Evolutionary conservation across 1,139 yeast species (phyloP).

Genomic region (Taiozyma sp.): DNA sequence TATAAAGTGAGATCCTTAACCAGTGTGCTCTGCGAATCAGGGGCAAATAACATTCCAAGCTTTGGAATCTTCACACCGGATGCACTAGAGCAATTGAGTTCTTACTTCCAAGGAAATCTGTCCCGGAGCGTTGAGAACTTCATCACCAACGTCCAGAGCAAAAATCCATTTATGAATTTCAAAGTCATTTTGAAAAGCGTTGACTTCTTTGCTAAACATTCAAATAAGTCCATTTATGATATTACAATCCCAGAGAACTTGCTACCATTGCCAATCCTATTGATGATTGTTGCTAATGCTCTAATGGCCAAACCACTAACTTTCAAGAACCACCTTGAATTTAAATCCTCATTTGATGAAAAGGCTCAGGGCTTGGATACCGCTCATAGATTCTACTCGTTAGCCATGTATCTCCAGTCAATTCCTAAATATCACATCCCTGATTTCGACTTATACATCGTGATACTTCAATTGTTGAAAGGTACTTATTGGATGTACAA

Average conservation of each 20-base stretch:
- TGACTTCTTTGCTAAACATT: slow-evolving; percentile 3
- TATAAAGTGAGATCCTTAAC: slow-evolving; percentile 12
- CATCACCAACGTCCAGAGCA: slow-evolving; percentile 13
- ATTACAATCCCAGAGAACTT: slow-evolving; percentile 7
- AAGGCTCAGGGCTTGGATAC: slow-evolving; percentile 4
- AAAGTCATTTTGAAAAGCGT: slow-evolving; percentile 8
- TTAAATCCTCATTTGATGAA: slow-evolving; percentile 10
- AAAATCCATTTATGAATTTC: slow-evolving; percentile 17
- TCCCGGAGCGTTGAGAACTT: slow-evolving; percentile 9
- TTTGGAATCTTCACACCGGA: slow-evolving; percentile 5
- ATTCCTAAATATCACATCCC: slow-evolving; percentile 11
- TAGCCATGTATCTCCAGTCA: slow-evolving; percentile 11
- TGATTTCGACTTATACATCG: slow-evolving; percentile 14
- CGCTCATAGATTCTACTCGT: slow-evolving; percentile 10
- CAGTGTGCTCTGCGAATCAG: slow-evolving; percentile 7
- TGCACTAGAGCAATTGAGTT: slow-evolving; percentile 6
- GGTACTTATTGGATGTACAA: slow-evolving; percentile 36
- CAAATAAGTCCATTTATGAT: slow-evolving; percentile 5
- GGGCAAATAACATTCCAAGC: slow-evolving; percentile 8
- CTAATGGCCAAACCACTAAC: slow-evolving; percentile 15
- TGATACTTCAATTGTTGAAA: slow-evolving; percentile 31
- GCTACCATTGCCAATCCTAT: slow-evolving; percentile 12
- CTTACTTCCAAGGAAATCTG: slow-evolving; percentile 9
- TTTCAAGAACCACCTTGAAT: slow-evolving; percentile 8
- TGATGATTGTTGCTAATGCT: slow-evolving; percentile 13